Conservation (phyloP, 495 filamentous ascomycete species). For the Lophium mytilinum region DNA sequence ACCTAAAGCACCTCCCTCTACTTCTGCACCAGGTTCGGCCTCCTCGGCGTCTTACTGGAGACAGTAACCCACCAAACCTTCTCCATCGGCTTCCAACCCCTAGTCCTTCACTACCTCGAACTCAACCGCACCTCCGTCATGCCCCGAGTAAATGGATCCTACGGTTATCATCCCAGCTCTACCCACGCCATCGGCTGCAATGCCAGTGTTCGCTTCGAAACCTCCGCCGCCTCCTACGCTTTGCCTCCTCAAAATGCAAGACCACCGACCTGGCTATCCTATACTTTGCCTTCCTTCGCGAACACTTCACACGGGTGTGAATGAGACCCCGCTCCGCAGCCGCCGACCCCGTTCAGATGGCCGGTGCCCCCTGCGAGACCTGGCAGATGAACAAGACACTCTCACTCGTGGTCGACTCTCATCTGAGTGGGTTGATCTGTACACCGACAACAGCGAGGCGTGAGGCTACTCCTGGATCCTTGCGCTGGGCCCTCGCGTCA, state of each 20-base stretch:
- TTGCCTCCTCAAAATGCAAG: slow-evolving; percentile 38
- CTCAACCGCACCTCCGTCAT: too few species aligned
- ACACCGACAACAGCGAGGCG: slow-evolving; percentile 48
- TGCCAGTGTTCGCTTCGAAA: too few species aligned
- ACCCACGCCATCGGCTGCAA: slow-evolving; percentile 19
- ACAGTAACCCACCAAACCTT: too few species aligned
- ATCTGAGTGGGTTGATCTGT: slow-evolving; percentile 37
- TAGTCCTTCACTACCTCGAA: too few species aligned
- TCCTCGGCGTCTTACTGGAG: too few species aligned
- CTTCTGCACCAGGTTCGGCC: too few species aligned
- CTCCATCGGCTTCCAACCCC: too few species aligned
- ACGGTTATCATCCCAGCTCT: slow-evolving; percentile 36
- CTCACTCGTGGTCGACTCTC: background rate
- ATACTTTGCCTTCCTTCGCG: slow-evolving; percentile 39
- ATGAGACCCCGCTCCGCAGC: slow-evolving; percentile 47
- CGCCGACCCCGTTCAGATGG: slow-evolving; percentile 36
- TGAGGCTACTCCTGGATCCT: slow-evolving; percentile 40
- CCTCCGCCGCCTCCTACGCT: too few species aligned
- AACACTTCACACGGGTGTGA: slow-evolving; percentile 45
- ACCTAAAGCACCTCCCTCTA: too few species aligned
- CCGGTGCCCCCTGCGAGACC: slow-evolving; percentile 56
- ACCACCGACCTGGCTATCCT: slow-evolving; percentile 49
- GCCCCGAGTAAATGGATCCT: slow-evolving; percentile 1
- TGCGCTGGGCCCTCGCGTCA: slow-evolving; percentile 43
- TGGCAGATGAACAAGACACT: slow-evolving; percentile 25